phyloP scores from a whole-genome alignment of 176 grass and related monocot genomes.

The Tillandsia fasciculata region DNA sequence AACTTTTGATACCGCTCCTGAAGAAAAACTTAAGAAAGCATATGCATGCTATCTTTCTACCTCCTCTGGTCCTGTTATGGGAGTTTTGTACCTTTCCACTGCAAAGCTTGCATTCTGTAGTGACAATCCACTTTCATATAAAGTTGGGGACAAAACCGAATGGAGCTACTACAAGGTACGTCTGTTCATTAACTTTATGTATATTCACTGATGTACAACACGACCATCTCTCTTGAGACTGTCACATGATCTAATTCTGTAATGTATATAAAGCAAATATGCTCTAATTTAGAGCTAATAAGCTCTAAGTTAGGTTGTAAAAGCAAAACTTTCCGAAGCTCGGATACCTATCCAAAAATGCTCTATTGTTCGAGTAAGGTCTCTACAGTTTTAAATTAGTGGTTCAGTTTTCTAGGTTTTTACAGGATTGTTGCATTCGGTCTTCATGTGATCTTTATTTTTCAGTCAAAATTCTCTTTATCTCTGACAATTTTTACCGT shows the following conservation, averaged over 20 bases:
- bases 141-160: conserved; percentile 74
- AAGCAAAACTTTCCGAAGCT: too few species aligned
- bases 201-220: neutral
- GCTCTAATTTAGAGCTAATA: too few species aligned
- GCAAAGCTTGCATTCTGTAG: conserved; percentile 88
- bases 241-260: neutral
- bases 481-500: too few species aligned
- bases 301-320: too few species aligned
- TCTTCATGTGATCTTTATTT: too few species aligned
- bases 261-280: too few species aligned
- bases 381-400: too few species aligned
- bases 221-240: neutral
- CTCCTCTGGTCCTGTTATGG: conserved; percentile 92
- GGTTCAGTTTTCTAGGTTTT: too few species aligned
- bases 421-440: too few species aligned
- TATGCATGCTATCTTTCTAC: conserved; percentile 89
- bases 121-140: conserved; percentile 81
- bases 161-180: conserved; percentile 99
- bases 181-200: conserved; percentile 10
- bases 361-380: too few species aligned
- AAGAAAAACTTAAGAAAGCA: conserved; percentile 81
- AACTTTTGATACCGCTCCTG: conserved; percentile 59
- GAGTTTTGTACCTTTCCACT: conserved; percentile 85
- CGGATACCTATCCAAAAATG: too few species aligned
- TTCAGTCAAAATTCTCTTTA: too few species aligned